phyloP scores from a whole-genome alignment of 257 asterid species.

The Osmanthus fragrans region DNA sequence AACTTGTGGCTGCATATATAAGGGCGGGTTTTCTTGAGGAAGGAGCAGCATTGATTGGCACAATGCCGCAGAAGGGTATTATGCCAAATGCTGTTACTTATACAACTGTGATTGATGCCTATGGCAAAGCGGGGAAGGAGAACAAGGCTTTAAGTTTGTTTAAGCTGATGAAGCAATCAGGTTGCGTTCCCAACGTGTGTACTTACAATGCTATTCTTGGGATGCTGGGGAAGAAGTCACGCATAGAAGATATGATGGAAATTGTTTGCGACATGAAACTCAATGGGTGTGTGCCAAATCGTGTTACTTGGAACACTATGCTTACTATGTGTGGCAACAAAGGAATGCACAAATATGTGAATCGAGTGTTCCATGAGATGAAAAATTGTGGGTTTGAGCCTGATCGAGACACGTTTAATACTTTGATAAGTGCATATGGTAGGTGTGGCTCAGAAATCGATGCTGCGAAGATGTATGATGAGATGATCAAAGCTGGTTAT shows the following conservation, averaged over 20 bases:
- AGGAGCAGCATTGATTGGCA: conserved; percentile 74
- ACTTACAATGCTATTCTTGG: conserved; percentile 87
- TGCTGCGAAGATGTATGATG: conserved; percentile 70
- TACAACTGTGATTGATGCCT: conserved; percentile 92
- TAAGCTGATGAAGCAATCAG: conserved; percentile 71
- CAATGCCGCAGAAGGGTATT: conserved; percentile 78
- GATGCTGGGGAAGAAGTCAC: conserved; percentile 87
- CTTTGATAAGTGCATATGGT: conserved; percentile 85
- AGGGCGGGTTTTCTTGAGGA: conserved; percentile 91
- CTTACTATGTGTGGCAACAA: conserved; percentile 80
- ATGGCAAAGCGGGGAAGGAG: conserved; percentile 82
- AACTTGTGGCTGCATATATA: conserved; percentile 83
- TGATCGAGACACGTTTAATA: conserved; percentile 80
- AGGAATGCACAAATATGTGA: conserved; percentile 82
- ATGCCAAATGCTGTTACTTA: conserved; percentile 86
- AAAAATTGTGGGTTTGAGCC: conserved; percentile 91
- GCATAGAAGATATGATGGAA: conserved; percentile 85
- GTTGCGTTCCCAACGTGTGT: conserved; percentile 92
- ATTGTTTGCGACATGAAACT: conserved; percentile 72
- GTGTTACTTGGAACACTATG: conserved; percentile 91
- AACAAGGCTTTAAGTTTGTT: conserved; percentile 72
- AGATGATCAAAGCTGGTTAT: conserved; percentile 85
- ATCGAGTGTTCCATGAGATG: conserved; percentile 76
- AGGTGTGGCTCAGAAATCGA: conserved; percentile 74
- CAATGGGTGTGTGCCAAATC: conserved; percentile 79